A percentile compares a stretch with the other conserved stretches of the same genome.
These are phyloP conservation scores for Fusarium cyanostomum DNA, from an alignment of 2,329 filamentous ascomycete genomes.

Conservation along the genomic window DNA sequence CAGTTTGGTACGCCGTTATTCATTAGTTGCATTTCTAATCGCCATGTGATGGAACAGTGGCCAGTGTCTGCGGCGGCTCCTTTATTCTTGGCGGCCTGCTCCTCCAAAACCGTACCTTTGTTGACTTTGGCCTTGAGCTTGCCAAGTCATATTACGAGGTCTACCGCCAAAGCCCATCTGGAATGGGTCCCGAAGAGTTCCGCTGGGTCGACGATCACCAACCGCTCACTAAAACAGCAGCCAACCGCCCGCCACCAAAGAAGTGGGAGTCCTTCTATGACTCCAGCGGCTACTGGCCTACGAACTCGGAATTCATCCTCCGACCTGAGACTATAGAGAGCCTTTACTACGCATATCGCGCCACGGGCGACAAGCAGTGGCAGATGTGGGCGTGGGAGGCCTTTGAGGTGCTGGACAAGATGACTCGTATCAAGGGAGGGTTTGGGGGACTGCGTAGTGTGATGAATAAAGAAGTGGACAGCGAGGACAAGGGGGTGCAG, in stretches of 20 bases:
- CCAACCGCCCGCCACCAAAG: conserved; percentile 6
- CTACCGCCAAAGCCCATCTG: conserved; percentile 22
- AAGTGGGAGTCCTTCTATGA: conserved; percentile 29
- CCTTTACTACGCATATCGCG: conserved; percentile 32
- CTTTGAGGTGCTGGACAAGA: conserved; percentile 4
- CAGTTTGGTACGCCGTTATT: background rate
- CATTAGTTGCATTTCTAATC: background rate
- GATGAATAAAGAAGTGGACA: conserved; percentile 1
- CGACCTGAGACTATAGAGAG: conserved; percentile 32
- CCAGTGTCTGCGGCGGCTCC: conserved; percentile 24
- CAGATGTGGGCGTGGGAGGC: conserved; percentile 33
- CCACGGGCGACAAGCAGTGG: conserved; percentile 25
- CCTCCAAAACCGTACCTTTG: conserved; percentile 16
- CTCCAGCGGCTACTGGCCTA: conserved; percentile 20
- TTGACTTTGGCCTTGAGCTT: conserved; percentile 24
- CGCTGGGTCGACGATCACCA: conserved; percentile 34
- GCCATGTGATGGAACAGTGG: conserved; percentile 4
- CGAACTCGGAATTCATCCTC: conserved; percentile 26
- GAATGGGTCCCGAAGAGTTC: conserved; percentile 30
- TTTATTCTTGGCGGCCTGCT: conserved; percentile 21
- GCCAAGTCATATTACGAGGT: conserved; percentile 27
- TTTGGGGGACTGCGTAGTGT: conserved; percentile 13
- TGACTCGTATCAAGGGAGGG: conserved; percentile 17
- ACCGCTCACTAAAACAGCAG: background rate
- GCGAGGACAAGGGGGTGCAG: background rate